Percentiles rank a stretch among this genome's conserved stretches.
These are phyloP conservation scores for Saprolegnia parasitica DNA, from an alignment of 352 stramenopile species.

Conservation along the genomic window DNA sequence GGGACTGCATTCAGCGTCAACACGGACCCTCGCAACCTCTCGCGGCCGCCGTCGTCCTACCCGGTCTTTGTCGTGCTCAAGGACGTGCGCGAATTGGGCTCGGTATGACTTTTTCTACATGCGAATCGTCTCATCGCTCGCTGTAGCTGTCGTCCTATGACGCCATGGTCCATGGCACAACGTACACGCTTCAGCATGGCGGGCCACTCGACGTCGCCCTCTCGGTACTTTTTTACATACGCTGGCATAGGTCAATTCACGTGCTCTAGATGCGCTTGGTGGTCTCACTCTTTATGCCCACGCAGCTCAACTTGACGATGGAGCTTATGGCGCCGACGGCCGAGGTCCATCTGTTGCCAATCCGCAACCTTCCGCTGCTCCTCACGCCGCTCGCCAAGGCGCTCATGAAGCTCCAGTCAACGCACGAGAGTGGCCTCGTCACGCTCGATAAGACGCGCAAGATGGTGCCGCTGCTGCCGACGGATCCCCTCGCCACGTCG, in stretches of 20 bases:
- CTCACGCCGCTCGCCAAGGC: constrained; percentile 9
- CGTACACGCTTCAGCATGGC: not conserved
- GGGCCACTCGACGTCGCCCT: not conserved
- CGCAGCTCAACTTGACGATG: not conserved
- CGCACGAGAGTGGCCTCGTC: not conserved
- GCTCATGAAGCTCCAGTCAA: constrained; percentile 2
- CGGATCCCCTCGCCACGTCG: not conserved
- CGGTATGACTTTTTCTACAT: not conserved
- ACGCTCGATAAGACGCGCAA: constrained; percentile 23
- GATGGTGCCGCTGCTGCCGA: constrained; percentile 12
- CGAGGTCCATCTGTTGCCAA: not conserved
- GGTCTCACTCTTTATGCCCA: not conserved
- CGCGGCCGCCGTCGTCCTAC: not conserved
- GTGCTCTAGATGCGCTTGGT: constrained; percentile 10
- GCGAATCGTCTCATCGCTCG: not conserved
- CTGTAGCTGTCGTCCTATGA: not conserved
- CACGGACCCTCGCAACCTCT: not conserved
- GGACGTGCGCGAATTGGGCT: not conserved
- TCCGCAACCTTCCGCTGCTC: constrained; percentile 18
- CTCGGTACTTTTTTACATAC: not conserved
- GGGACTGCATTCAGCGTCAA: not conserved
- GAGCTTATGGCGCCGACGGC: not conserved
- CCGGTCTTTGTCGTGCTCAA: not conserved
- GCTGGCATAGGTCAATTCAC: not conserved
- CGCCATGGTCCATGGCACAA: not conserved